These are phyloP conservation scores for Wickerhamomyces pijperi DNA, from an alignment of 805 yeast genomes.

Conservation along the genomic window DNA sequence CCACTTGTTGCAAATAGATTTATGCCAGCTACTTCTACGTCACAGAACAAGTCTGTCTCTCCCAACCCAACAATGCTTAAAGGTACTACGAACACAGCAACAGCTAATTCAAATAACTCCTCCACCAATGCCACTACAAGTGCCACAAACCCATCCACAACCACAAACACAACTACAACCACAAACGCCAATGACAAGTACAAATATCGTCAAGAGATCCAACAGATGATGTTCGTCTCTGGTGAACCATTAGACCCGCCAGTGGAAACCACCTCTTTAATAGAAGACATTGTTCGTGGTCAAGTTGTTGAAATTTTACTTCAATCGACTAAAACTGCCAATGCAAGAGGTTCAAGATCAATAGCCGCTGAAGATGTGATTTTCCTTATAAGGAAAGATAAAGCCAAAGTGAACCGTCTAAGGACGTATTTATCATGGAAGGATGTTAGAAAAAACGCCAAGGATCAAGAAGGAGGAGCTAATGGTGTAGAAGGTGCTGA, in stretches of 20 bases:
- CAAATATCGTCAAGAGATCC: slow-evolving; percentile 85
- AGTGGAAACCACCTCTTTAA: slow-evolving; percentile 78
- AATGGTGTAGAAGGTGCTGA: slow-evolving; percentile 48
- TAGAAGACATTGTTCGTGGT: slow-evolving; percentile 90
- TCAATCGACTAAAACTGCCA: slow-evolving; percentile 72
- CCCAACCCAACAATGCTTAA: not conserved
- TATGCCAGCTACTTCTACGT: no score
- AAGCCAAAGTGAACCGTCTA: slow-evolving; percentile 84
- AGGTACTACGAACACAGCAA: no score
- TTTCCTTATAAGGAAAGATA: slow-evolving; percentile 83
- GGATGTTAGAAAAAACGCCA: slow-evolving; percentile 80
- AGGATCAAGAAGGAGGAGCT: slow-evolving; percentile 42
- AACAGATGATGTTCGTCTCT: slow-evolving; percentile 97
- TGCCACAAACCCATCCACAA: no score
- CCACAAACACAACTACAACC: no score
- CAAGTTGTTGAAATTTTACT: slow-evolving; percentile 82
- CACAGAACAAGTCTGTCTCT: not conserved
- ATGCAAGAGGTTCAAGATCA: slow-evolving; percentile 68
- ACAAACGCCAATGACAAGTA: slow-evolving; percentile 29
- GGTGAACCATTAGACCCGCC: slow-evolving; percentile 96
- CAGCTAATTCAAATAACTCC: no score
- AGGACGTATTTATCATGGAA: slow-evolving; percentile 94
- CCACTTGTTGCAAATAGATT: no score
- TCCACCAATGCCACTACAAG: not conserved
- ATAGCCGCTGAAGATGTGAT: slow-evolving; percentile 90